Base-by-base conservation (phyloP, 2,329 filamentous ascomycete species). In the Nigrospora oryzae region DNA sequence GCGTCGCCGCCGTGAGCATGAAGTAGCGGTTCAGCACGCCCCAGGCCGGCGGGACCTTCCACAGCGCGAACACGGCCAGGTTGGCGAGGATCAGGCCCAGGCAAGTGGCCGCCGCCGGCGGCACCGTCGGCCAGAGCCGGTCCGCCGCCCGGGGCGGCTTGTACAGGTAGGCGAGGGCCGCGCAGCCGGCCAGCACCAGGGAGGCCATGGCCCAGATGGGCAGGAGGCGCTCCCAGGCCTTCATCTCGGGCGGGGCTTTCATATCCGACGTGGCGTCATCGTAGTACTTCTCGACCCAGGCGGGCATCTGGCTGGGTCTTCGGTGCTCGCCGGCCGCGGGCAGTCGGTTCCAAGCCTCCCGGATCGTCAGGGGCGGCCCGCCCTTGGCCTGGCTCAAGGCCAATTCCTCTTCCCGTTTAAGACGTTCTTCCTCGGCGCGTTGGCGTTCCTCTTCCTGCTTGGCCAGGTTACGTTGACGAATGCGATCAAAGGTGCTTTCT, bases 11-110 rank as follows among this genome's bases (percentile, higher is more conserved):
- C 10, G 81, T 68, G 33, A 83, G 61, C 36, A 85, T 67, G 64
- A 87, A 81, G 66, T 84, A 84, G 50, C 71, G 77, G 64, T 88
- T 90, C 52, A 89, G 64, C 14, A 79, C 42, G 12, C 66, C 63
- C 82, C 84, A 91, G 30, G 81, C 54, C 1, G 79, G 77, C 39
- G 84, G 83, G 11, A 80, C 52, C 52, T 74, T 75, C 82, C 84
- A 89, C 28, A 71, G 64, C 19, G 72, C 46, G 51, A 73, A 82
- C 11, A 83, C 66, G 35, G 70, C 51, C 7, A 73, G 46, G 59
- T 89, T 89, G 40, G 74, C 47, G n/a, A 64, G 68, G 38, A 88
- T 70, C 36, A 91, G 62, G 7, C 69, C 66, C 32, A 71, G 66
- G n/a, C 88, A 67, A 3, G 86, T 88, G 12, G 81, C 79, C 3